Percentiles rank a stretch among this genome's conserved stretches.
phyloP scores from a whole-genome alignment of 495 filamentous ascomycete species.

The Penicillium robsamsonii region DNA sequence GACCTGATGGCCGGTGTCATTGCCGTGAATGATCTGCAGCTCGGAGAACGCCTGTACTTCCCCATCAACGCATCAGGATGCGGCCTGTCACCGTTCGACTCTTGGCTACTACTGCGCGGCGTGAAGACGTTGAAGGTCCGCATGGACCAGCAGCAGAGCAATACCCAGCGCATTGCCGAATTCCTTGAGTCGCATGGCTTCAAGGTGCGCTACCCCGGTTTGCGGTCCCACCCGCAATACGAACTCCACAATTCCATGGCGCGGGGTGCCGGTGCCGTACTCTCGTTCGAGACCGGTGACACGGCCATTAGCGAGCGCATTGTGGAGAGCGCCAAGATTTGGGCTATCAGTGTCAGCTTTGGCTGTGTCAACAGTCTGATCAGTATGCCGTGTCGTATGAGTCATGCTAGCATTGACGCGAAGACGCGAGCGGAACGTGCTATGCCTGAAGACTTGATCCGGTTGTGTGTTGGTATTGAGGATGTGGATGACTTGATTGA shows the following conservation, averaged over 20 bases:
- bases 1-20: conserved; percentile 98
- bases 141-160: conserved; percentile 96
- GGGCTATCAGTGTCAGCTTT: conserved; percentile 94
- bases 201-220: conserved; percentile 88
- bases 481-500: conserved; percentile 91
- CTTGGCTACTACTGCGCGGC: conserved; percentile 89
- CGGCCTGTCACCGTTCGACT: conserved; percentile 90
- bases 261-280: conserved; percentile 86
- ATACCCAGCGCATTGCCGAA: conserved; percentile 84
- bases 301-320: conserved; percentile 79
- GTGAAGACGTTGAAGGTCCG: conserved; percentile 95
- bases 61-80: conserved; percentile 95
- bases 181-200: conserved; percentile 92
- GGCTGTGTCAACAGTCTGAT: conserved; percentile 98
- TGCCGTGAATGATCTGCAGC: conserved; percentile 72
- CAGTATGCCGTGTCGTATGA: conserved; percentile 99
- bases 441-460: conserved; percentile 94
- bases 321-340: conserved; percentile 86
- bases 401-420: conserved; percentile 96
- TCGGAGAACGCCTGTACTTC: conserved; percentile 91
- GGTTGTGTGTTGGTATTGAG: conserved; percentile 95
- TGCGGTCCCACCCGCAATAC: conserved; percentile 94
- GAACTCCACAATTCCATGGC: conserved; percentile 94
- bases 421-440: conserved; percentile 85
- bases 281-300: conserved; percentile 94